phyloP scores from a whole-genome alignment of 2,329 filamentous ascomycete species.

The Nothophoma quercina region DNA sequence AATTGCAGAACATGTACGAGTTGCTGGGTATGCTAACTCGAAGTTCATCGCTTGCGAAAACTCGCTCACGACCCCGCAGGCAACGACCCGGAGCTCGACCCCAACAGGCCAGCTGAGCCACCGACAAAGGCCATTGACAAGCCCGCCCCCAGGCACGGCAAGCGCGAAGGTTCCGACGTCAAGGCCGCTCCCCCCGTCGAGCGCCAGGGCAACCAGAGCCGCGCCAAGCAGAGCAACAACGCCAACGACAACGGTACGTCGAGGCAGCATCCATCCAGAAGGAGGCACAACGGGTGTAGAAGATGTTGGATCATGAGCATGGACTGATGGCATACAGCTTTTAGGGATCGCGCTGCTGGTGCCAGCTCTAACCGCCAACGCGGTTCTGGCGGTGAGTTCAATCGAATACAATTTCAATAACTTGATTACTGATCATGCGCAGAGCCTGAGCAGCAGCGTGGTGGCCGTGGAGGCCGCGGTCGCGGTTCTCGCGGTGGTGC shows the following conservation, averaged over 20 bases:
- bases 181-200: slow-evolving; percentile 56
- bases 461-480: slow-evolving; percentile 53
- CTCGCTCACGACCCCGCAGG: slow-evolving; percentile 55
- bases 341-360: slow-evolving; percentile 87
- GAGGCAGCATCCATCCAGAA: not conserved
- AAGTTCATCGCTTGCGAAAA: slow-evolving; percentile 17
- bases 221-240: slow-evolving; percentile 60
- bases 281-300: not conserved
- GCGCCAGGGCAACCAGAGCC: slow-evolving; percentile 39
- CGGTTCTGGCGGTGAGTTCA: slow-evolving; percentile 47
- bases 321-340: slow-evolving; percentile 65
- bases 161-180: slow-evolving; percentile 84
- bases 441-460: slow-evolving; percentile 37
- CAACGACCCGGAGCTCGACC: slow-evolving; percentile 74
- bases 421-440: slow-evolving; percentile 16
- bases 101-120: slow-evolving; percentile 76
- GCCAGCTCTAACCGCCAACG: slow-evolving; percentile 82
- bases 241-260: slow-evolving; percentile 89
- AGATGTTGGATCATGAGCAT: not conserved
- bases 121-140: slow-evolving; percentile 92
- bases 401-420: not conserved
- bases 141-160: slow-evolving; percentile 75
- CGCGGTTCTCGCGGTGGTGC: slow-evolving; percentile 57
- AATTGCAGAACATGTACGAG: slow-evolving; percentile 88
- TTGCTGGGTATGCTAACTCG: slow-evolving; percentile 80